Percentiles rank a stretch among this genome's conserved stretches.
Conservation (phyloP, 257 asterid genomes). For the Plantago major region DNA sequence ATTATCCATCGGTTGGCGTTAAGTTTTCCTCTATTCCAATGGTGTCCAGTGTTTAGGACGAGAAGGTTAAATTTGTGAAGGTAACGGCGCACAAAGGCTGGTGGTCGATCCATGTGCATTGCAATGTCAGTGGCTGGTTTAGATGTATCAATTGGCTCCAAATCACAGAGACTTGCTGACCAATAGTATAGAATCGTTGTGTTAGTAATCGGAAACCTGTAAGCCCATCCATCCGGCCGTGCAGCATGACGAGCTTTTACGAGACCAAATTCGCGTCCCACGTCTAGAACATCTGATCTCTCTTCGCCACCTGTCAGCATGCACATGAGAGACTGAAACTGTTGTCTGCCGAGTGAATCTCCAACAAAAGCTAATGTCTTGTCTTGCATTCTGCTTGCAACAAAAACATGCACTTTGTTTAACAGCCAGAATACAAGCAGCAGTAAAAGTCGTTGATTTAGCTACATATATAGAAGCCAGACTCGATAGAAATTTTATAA, state of each 20-base stretch:
- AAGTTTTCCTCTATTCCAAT: conserved; percentile 88
- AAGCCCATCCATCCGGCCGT: conserved; percentile 98
- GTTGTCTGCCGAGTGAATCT: conserved; percentile 93
- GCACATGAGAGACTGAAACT: conserved; percentile 95
- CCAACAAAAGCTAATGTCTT: conserved; percentile 88
- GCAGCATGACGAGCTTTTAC: conserved; percentile 75
- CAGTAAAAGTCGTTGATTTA: conserved; percentile 6
- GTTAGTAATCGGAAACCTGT: conserved; percentile 67
- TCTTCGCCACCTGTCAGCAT: conserved; percentile 81
- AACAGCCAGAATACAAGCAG: conserved; percentile 7
- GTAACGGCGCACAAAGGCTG: conserved; percentile 56
- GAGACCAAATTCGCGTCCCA: conserved; percentile 76
- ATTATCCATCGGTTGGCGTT: conserved; percentile 78
- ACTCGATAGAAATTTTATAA: background rate
- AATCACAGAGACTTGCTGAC: conserved; percentile 89
- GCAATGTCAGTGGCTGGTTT: conserved; percentile 47
- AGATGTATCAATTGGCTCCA: conserved; percentile 54
- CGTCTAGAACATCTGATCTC: conserved; percentile 67
- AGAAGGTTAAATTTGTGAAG: conserved; percentile 60
- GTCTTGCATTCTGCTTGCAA: conserved; percentile 63
- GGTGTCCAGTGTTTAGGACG: conserved; percentile 90
- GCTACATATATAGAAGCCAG: background rate
- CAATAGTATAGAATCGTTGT: conserved; percentile 88
- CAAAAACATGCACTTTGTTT: conserved; percentile 2
- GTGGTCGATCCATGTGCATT: conserved; percentile 96